phyloP scores from a whole-genome alignment of 208 protist genomes.

The Leishmania major region DNA sequence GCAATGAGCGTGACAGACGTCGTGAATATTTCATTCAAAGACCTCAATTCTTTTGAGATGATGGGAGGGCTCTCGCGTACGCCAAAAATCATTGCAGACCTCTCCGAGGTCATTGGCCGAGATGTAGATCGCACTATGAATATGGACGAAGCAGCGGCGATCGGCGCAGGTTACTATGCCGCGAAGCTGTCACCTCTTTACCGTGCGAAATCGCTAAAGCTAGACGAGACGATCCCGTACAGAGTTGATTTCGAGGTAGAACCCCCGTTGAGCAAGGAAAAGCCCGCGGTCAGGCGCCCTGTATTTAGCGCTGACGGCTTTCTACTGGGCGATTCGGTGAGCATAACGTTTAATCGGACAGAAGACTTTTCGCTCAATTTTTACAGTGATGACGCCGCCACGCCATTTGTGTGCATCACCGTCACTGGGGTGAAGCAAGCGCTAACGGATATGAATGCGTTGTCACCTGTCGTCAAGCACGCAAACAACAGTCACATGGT shows the following conservation, averaged over 20 bases:
- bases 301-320: slow-evolving; percentile 12
- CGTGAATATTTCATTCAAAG: slow-evolving; percentile 39
- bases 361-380: slow-evolving; percentile 76
- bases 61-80: slow-evolving; percentile 88
- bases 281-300: slow-evolving; percentile 12
- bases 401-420: slow-evolving; percentile 42
- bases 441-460: slow-evolving; percentile 45
- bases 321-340: slow-evolving; percentile 50
- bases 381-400: slow-evolving; percentile 20
- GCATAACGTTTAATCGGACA: slow-evolving; percentile 76
- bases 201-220: slow-evolving; percentile 68
- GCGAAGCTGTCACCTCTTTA: slow-evolving; percentile 82
- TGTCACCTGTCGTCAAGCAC: slow-evolving; percentile 49
- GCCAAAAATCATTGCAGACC: slow-evolving; percentile 80
- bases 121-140: slow-evolving; percentile 88
- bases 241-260: slow-evolving; percentile 53
- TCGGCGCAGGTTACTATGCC: slow-evolving; percentile 88
- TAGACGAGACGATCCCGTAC: slow-evolving; percentile 65
- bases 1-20: slow-evolving; percentile 47
- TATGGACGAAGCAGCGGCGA: slow-evolving; percentile 89
- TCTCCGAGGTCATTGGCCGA: slow-evolving; percentile 56
- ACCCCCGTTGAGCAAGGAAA: slow-evolving; percentile 33
- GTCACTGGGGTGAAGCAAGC: slow-evolving; percentile 53
- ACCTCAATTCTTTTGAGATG: slow-evolving; percentile 85
- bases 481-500: slow-evolving; percentile 84